A percentile compares a stretch with the other conserved stretches of the same genome.
Evolutionary conservation across 768 basidiomycete species (phyloP).

Genomic region (Crassisporium funariophilum): DNA sequence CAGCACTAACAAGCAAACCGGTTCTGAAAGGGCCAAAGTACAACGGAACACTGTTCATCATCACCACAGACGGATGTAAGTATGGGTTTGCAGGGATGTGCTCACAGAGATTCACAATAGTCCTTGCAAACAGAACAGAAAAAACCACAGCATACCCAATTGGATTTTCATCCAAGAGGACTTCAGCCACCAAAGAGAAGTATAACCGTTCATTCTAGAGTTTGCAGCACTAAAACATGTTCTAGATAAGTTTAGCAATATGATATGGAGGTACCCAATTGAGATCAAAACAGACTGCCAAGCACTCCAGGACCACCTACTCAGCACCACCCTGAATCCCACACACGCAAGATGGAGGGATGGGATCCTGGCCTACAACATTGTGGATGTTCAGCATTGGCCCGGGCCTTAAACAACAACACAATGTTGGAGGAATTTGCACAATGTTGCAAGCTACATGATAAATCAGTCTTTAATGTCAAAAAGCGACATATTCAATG

Average conservation of each 20-base stretch:
- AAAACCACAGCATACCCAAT: slow-evolving; percentile 34
- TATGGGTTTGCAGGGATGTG: slow-evolving; percentile 34
- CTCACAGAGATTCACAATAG: too few relatives aligned
- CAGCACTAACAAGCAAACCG: slow-evolving; percentile 26
- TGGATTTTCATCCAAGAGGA: slow-evolving; percentile 35
- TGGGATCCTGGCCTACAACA: too few relatives aligned
- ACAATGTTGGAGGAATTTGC: slow-evolving; percentile 12
- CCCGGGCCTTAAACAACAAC: slow-evolving; percentile 15
- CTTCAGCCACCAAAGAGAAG: slow-evolving; percentile 27
- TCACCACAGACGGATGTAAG: slow-evolving; percentile 36
- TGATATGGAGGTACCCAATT: slow-evolving; percentile 29
- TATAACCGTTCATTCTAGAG: slow-evolving; percentile 38
- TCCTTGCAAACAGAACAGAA: too few relatives aligned
- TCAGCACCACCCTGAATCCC: too few relatives aligned
- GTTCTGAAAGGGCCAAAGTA: slow-evolving; percentile 28
- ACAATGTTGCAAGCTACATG: neutral
- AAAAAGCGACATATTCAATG: slow-evolving; percentile 9
- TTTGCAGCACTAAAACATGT: slow-evolving; percentile 38
- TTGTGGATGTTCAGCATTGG: slow-evolving; percentile 22
- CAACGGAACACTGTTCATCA: slow-evolving; percentile 33
- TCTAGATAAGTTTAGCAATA: slow-evolving; percentile 32
- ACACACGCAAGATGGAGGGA: too few relatives aligned
- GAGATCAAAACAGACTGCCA: slow-evolving; percentile 39
- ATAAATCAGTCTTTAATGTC: neutral
- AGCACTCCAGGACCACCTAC: slow-evolving; percentile 31